Evolutionary conservation across 164 flowering plant species (phyloP).

Genomic region (Amborella trichopoda): DNA sequence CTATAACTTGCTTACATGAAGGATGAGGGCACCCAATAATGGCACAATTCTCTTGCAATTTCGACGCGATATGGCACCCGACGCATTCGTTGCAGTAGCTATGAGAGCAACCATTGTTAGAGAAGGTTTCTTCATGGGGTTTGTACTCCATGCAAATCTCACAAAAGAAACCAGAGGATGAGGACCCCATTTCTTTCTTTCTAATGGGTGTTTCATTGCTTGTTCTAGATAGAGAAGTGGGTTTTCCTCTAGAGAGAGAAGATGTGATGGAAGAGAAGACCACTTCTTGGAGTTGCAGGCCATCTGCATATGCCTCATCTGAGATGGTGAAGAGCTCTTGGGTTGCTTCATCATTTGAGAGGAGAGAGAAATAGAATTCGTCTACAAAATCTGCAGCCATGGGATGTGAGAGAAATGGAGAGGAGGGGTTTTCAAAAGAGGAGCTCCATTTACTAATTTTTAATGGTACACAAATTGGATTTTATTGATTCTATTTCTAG

Average conservation of each 20-base stretch:
- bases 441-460: no score
- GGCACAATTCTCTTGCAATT: constrained; percentile 14
- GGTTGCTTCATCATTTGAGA: constrained; percentile 6
- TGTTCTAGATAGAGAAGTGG: neutral
- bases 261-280: constrained; percentile 10
- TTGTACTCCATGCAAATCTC: constrained; percentile 17
- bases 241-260: neutral
- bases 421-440: no score
- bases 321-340: constrained; percentile 27
- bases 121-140: constrained; percentile 8
- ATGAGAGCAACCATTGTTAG: constrained; percentile 7
- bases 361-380: neutral
- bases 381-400: constrained; percentile 5
- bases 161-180: constrained; percentile 5
- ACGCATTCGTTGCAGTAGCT: constrained; percentile 14
- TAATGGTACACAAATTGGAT: no score
- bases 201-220: neutral
- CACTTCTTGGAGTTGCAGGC: constrained; percentile 27
- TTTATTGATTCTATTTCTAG: no score
- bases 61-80: constrained; percentile 5
- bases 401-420: neutral
- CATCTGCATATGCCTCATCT: constrained; percentile 29
- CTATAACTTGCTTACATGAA: constrained; percentile 5
- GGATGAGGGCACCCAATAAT: constrained; percentile 7
- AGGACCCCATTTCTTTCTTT: neutral